Evolutionary conservation across 768 basidiomycete species (phyloP).

Genomic region (Podaxis sp.): DNA sequence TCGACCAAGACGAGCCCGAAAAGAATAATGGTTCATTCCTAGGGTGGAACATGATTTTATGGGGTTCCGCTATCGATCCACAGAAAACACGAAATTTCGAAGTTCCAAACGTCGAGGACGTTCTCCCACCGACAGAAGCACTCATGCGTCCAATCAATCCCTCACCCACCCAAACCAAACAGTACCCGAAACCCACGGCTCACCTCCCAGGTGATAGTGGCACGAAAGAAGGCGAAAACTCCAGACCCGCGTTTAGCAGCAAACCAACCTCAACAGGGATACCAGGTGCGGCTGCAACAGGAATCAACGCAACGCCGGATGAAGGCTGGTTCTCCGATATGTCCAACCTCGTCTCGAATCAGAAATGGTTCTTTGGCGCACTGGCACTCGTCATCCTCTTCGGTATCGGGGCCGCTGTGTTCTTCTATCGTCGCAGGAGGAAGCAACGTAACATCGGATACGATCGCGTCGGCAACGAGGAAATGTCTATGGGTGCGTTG

Average conservation of each 20-base stretch:
- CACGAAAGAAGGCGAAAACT: slow-evolving; percentile 71
- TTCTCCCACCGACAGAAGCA: slow-evolving; percentile 40
- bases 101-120: slow-evolving; percentile 47
- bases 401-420: slow-evolving; percentile 60
- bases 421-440: slow-evolving; percentile 74
- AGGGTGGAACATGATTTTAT: slow-evolving; percentile 90
- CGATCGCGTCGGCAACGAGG: slow-evolving; percentile 57
- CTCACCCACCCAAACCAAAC: slow-evolving; percentile 45
- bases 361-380: slow-evolving; percentile 90
- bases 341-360: slow-evolving; percentile 63
- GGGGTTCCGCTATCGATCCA: slow-evolving; percentile 83
- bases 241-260: slow-evolving; percentile 64
- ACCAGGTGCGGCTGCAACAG: slow-evolving; percentile 27
- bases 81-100: slow-evolving; percentile 58
- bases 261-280: slow-evolving; percentile 18
- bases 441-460: slow-evolving; percentile 43
- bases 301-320: slow-evolving; percentile 56
- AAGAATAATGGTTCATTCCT: slow-evolving; percentile 64
- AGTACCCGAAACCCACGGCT: slow-evolving; percentile 79
- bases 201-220: slow-evolving; percentile 87
- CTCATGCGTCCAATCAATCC: slow-evolving; percentile 30
- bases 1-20: slow-evolving; percentile 62
- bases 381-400: slow-evolving; percentile 77
- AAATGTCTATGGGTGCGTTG: slow-evolving; percentile 74
- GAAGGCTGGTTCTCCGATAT: slow-evolving; percentile 85